Percentiles rank a stretch among this genome's conserved stretches.
Evolutionary conservation across 1,139 yeast genomes (phyloP).

Genomic region (Taphrina populina): DNA sequence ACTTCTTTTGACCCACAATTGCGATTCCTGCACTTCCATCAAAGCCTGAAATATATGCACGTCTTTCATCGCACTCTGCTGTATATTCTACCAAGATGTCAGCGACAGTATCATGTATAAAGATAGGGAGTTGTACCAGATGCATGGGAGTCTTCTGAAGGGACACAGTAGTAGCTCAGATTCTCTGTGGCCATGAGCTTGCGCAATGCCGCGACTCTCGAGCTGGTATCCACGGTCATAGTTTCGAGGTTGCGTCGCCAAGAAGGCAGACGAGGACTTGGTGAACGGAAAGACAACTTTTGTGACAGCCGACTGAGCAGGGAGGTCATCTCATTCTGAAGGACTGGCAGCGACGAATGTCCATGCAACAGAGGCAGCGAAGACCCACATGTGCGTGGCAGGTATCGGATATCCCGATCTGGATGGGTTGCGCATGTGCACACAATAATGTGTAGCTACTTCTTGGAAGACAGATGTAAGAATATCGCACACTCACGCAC

Average conservation of each 20-base stretch:
- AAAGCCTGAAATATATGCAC: conserved; percentile 54
- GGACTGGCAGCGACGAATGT: too few species aligned
- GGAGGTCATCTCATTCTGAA: too few species aligned
- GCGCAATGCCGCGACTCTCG: conserved; percentile 59
- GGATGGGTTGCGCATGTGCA: too few species aligned
- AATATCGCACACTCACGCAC: too few species aligned
- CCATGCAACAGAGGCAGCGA: too few species aligned
- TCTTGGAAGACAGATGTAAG: too few species aligned
- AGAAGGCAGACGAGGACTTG: background rate
- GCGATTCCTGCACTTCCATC: conserved; percentile 97
- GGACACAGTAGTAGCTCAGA: conserved; percentile 61
- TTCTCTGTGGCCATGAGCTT: conserved; percentile 61
- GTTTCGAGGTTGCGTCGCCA: background rate
- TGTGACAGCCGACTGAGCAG: too few species aligned
- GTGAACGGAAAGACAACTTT: too few species aligned
- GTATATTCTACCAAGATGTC: conserved; percentile 36
- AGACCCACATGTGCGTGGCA: too few species aligned
- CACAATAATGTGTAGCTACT: too few species aligned
- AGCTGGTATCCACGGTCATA: conserved; percentile 39
- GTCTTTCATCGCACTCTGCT: conserved; percentile 36
- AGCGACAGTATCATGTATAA: too few species aligned
- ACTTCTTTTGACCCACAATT: conserved; percentile 68
- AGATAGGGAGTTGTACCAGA: conserved; percentile 4
- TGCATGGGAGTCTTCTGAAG: conserved; percentile 27
- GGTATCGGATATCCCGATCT: too few species aligned